A percentile compares a stretch with the other conserved stretches of the same genome.
These are phyloP conservation scores for Aspergillus pseudoterreus DNA, from an alignment of 2,329 filamentous ascomycete species.

Conservation along the genomic window DNA sequence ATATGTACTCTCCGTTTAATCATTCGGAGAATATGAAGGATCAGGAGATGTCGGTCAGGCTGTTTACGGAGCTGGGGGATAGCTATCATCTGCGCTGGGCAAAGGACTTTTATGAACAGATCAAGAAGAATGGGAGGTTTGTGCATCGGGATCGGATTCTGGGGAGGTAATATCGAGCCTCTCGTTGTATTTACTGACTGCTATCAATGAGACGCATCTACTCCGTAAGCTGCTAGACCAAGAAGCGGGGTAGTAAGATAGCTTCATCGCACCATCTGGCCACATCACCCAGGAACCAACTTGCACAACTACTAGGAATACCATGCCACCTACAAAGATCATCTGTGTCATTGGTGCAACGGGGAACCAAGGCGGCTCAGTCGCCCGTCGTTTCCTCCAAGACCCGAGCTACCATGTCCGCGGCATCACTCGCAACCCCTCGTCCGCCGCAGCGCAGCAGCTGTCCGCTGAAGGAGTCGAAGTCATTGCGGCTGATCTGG, in stretches of 20 bases:
- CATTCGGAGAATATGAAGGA: constrained; percentile 32
- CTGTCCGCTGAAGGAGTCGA: constrained; percentile 24
- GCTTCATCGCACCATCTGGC: no score
- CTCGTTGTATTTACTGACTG: no score
- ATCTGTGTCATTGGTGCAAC: constrained; percentile 18
- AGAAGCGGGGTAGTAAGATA: no score
- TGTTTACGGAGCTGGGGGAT: constrained; percentile 15
- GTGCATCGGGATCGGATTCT: constrained; percentile 22
- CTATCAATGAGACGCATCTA: no score
- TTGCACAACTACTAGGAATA: neutral
- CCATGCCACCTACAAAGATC: constrained; percentile 9
- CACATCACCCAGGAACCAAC: no score
- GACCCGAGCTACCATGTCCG: constrained; percentile 24
- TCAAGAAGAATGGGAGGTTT: constrained; percentile 23
- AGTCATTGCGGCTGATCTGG: constrained; percentile 23
- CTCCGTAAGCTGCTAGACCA: no score
- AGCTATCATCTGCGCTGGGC: constrained; percentile 17
- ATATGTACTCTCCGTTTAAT: constrained; percentile 36
- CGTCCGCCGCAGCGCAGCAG: constrained; percentile 14
- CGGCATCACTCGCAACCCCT: constrained; percentile 26
- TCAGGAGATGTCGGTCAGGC: constrained; percentile 20
- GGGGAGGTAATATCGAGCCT: constrained; percentile 7
- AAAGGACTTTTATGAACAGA: constrained; percentile 14
- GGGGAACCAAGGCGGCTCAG: constrained; percentile 22
- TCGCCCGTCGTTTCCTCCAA: constrained; percentile 21